phyloP scores from a whole-genome alignment of 2,329 filamentous ascomycete species.

The Pseudocercospora ulei region DNA sequence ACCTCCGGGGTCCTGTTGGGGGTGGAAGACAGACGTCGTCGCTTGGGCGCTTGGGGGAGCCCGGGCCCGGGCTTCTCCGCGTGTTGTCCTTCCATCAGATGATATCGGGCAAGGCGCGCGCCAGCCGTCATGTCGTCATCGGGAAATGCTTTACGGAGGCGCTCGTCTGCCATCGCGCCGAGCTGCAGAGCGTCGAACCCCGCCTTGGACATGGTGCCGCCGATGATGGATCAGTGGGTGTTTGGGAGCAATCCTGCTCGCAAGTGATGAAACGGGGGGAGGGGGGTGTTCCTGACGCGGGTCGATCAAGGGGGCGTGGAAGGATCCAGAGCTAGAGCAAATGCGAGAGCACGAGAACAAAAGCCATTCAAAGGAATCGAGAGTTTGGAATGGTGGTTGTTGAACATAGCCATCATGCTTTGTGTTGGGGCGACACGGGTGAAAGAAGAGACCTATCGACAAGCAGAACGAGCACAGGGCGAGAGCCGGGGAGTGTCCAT shows the following conservation, averaged over 20 bases:
- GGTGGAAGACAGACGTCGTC: background rate
- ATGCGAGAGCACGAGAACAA: constrained; percentile 1
- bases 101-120: background rate
- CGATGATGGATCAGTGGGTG: background rate
- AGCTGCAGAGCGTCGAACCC: constrained; percentile 1
- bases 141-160: background rate
- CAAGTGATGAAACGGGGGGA: background rate
- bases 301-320: constrained; percentile 3
- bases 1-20: constrained; percentile 4
- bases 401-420: constrained; percentile 5
- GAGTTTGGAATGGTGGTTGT: background rate
- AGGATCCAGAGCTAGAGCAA: constrained; percentile 2
- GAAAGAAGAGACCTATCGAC: too few relatives aligned
- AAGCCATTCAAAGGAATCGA: constrained; percentile 3
- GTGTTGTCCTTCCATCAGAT: constrained; percentile 3
- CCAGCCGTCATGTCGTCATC: constrained; percentile 6
- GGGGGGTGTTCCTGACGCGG: background rate
- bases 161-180: constrained; percentile 4
- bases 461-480: background rate
- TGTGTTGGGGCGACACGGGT: too few relatives aligned
- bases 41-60: background rate
- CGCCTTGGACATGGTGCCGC: constrained; percentile 1
- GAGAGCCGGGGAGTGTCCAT: background rate
- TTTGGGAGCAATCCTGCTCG: constrained; percentile 2
- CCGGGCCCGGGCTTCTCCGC: background rate